Evolutionary conservation across 2,329 filamentous ascomycete species (phyloP), one percentile per base, ranked within the genome.

Genomic region (Cordyceps fumosorosea): DNA sequence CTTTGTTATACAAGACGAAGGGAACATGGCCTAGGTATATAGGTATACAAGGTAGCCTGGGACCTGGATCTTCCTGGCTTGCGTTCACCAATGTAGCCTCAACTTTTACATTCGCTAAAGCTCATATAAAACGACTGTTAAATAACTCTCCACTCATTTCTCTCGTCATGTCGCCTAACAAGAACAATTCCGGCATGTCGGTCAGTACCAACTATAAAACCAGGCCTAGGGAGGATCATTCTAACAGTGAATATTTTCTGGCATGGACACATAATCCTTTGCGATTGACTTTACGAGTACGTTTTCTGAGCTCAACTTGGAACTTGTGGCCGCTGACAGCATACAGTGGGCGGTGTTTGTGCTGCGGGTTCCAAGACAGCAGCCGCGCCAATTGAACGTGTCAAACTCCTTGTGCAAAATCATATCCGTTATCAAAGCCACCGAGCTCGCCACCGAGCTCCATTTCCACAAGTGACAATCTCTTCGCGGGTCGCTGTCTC

Each of bases 391-490:
- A 99, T 99, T 75, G 95, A 99, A 93, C 95, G 95, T 91, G 89
- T 99, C 84, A 99, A 99, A 92, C 95, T 99, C 78, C 91, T 99
- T 77, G 96, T 99, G 85, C 95, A 99, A 87, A 99, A 99, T 86
- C 95, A 99, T 89, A 93, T 96, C 87, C 71, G 91, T 84, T 24
- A 20, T 37, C 32, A 32, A 42, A 34, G 37, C 3, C 37, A 40
- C 11, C 11, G 37, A 14, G 5, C n/a, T n/a, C n/a, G 6, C 26
- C 26, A 3, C 6, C 26, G 6, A 29, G 29, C 12, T 18, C 3
- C 5, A n/a, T 44, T 18, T 5, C 6, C 16, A n/a, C 1, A 16
- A 18, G 5, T 18, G 14, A 37, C 34, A 14, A 16, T 44, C 16
- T 44, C 1, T 44, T n/a, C 14, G 12, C 14, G 11, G 10, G 50